Percentiles rank a stretch among this genome's conserved stretches.
Conservation (phyloP, 345 rosid genomes). For the Cardiospermum halicacabum region DNA sequence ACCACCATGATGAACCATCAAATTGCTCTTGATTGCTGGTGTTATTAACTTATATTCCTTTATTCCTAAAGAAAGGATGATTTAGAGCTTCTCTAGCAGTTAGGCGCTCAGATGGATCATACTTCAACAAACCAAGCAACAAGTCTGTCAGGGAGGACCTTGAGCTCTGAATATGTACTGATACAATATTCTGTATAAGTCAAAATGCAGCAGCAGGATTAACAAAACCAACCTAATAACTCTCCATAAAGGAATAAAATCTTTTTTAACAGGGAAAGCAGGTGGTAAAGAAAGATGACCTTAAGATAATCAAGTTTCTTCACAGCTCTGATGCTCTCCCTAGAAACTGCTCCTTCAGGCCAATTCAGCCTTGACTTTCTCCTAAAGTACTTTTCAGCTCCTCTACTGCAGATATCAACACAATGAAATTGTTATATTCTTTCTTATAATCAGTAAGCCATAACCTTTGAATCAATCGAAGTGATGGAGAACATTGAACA, state of each 20-base stretch:
- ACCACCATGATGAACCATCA: not conserved
- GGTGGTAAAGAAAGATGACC: slow-evolving; percentile 25
- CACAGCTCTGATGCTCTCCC: slow-evolving; percentile 83
- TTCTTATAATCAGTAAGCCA: not conserved
- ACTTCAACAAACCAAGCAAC: slow-evolving; percentile 53
- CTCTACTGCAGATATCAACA: slow-evolving; percentile 35
- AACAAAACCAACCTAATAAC: not conserved
- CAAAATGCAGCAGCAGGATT: not conserved
- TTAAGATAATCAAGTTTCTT: slow-evolving; percentile 58
- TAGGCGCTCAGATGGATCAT: slow-evolving; percentile 68
- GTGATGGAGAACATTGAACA: not conserved
- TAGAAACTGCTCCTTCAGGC: slow-evolving; percentile 85
- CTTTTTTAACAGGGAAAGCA: not conserved
- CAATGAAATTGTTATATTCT: not conserved
- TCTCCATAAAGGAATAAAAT: not conserved
- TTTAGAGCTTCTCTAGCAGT: slow-evolving; percentile 65
- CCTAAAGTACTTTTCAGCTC: slow-evolving; percentile 68
- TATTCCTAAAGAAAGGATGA: slow-evolving; percentile 57
- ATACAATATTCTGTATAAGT: slow-evolving; percentile 56
- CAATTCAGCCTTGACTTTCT: slow-evolving; percentile 63
- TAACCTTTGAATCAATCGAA: not conserved
- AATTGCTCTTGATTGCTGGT: not conserved
- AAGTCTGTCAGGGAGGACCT: slow-evolving; percentile 45
- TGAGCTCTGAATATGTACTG: slow-evolving; percentile 40
- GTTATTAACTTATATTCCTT: slow-evolving; percentile 22